Evolutionary conservation across 2,329 filamentous ascomycete species (phyloP), one percentile per base, ranked within the genome.

Genomic region (Didymella lethalis): DNA sequence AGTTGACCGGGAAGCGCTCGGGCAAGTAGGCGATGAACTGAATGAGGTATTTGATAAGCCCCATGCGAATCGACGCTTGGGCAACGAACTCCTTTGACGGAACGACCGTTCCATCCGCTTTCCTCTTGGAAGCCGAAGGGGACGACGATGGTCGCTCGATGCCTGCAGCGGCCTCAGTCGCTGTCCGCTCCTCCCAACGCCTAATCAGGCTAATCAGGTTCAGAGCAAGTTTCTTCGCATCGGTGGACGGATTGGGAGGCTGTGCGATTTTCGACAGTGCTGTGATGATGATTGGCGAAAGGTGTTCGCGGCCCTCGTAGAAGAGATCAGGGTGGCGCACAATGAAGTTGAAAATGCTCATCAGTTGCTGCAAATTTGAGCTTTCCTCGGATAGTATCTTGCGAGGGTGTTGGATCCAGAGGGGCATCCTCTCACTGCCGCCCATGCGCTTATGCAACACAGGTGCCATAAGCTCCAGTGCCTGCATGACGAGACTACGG

Each of bases 281-380:
- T 1, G 89, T 89, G 55, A 99, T 93, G 74, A 99, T 96, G 64
- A 95, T 86, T 56, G 90, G 86, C 4, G 93, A 88, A 65, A 98
- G 96, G 72, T 94, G 93, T 65, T 99, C 95, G 54, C 95, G 85
- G 1, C 92, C 93, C 64, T 98, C 94, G 68, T 96, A 99, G 80
- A 99, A 99, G 4, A 99, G 82, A 70, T 95, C 90, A 0, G 93
- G 90, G 74, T 99, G 94, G 56, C 91, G 88, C 34, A 97, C 94
- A 32, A 99, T 83, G 79, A 99, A 99, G 71, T 97, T 91, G 81
- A 97, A 98, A 68, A 99, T 98, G 80, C 91, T 95, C 52, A 93
- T 97, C 80, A 98, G 90, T 78, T 98, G 95, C 77, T 96, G 93
- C 46, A 94, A 85, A 69, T 99, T 99, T 63, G 95, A 92, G 26